Evolutionary conservation across 768 basidiomycete genomes (phyloP), one percentile per base, ranked within the genome.

Genomic region (Astraeus odoratus): DNA sequence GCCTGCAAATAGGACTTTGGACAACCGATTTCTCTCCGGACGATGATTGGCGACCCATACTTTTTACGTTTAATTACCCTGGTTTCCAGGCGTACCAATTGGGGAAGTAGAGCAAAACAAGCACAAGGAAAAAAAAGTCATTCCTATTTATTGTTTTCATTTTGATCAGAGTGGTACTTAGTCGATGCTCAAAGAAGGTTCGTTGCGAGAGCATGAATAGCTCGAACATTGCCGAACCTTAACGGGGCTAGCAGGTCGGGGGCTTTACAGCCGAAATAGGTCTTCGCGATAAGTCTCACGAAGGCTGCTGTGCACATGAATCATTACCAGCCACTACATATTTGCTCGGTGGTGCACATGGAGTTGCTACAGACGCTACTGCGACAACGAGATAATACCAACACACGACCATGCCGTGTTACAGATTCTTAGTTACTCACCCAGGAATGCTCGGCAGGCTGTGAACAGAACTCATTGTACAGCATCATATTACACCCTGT

Each of bases 61-160:
- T 35, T 46, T 41, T 41, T 40, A 46, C 45, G 45, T 40, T 40
- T 40, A 40, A 46, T 46, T 33, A 4, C 45, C 45, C 39, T 46
- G 45, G 29, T 40, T 35, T 46, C 45, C 45, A 41, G 22, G 18
- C 45, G 22, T 41, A 15, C 45, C 38, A 26, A 8, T 38, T 36
- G 9, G 26, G 30, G 30, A 12, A 31, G n/a, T 5, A n/a, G 30
- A 4, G 12, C 5, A 12, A 4, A 31, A 13, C n/a, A 13, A 13
- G 4, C 10, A 12, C 12, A 31, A 31, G n/a, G n/a, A 31, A 5
- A 29, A 29, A 6, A 6, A 6, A 29, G 27, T 7, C 6, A 29
- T 29, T 12, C 30, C n/a, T n/a, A n/a, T n/a, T n/a, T 31, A 31
- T 5, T 13, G 30, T 31, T 4, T n/a, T 31, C n/a, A n/a, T 12